Percentiles rank a stretch among this genome's conserved stretches.
These are phyloP conservation scores for Dactylis glomerata DNA, from an alignment of 176 grass and related monocot species.

Conservation along the genomic window DNA sequence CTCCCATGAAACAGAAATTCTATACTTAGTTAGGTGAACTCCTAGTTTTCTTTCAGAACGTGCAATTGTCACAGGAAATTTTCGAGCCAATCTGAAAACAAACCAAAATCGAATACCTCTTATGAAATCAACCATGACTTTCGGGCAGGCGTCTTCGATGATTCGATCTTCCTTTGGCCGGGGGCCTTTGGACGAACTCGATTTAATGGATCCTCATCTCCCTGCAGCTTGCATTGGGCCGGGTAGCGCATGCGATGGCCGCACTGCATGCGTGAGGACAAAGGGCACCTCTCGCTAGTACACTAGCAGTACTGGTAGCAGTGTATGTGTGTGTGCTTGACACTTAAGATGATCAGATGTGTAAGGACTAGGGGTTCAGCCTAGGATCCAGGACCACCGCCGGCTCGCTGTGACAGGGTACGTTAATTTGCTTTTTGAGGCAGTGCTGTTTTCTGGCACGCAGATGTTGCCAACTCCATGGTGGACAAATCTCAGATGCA, in stretches of 20 bases:
- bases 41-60: too few species aligned
- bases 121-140: not conserved
- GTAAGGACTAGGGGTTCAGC: slow-evolving; percentile 42
- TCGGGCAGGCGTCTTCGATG: not conserved
- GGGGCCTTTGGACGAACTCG: not conserved
- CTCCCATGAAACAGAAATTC: too few species aligned
- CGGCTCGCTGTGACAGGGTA: slow-evolving; percentile 9
- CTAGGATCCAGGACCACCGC: slow-evolving; percentile 37
- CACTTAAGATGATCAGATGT: slow-evolving; percentile 40
- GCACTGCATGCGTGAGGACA: slow-evolving; percentile 23
- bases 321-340: slow-evolving; percentile 20
- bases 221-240: not conserved
- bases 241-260: not conserved
- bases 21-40: too few species aligned
- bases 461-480: slow-evolving; percentile 2
- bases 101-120: not conserved
- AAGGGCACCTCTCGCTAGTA: slow-evolving; percentile 31
- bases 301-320: slow-evolving; percentile 18
- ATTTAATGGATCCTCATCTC: slow-evolving; percentile 1
- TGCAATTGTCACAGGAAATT: not conserved
- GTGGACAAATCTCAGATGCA: slow-evolving; percentile 19
- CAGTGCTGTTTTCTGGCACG: slow-evolving; percentile 31
- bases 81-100: not conserved
- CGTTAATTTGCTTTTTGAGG: slow-evolving; percentile 39
- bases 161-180: not conserved